Percentiles rank a stretch among this genome's conserved stretches.
These are phyloP conservation scores for Ophiostoma angusticollis DNA, from an alignment of 2,329 filamentous ascomycete genomes.

Conservation along the genomic window DNA sequence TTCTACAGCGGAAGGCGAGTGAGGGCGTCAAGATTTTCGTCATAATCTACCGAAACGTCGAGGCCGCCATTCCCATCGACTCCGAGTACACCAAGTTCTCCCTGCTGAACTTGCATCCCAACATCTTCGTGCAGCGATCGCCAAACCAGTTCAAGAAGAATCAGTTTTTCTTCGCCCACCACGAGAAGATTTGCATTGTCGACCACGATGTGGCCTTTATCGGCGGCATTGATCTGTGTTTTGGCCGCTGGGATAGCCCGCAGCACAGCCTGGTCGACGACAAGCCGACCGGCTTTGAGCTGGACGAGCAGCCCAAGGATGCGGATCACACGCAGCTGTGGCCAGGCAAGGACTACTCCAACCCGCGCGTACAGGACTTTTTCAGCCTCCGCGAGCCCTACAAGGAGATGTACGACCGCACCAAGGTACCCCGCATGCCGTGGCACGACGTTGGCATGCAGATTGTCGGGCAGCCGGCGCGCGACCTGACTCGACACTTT, in stretches of 20 bases:
- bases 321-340: slow-evolving; percentile 91
- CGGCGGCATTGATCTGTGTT: slow-evolving; percentile 91
- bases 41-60: slow-evolving; percentile 95
- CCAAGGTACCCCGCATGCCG: slow-evolving; percentile 81
- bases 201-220: slow-evolving; percentile 94
- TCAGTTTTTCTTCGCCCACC: slow-evolving; percentile 98
- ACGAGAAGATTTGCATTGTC: slow-evolving; percentile 95
- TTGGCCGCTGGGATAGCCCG: slow-evolving; percentile 93
- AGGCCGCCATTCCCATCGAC: slow-evolving; percentile 92
- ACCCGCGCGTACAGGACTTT: slow-evolving; percentile 90
- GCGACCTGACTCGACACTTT: slow-evolving; percentile 89
- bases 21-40: slow-evolving; percentile 97
- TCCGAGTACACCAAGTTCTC: slow-evolving; percentile 98
- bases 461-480: slow-evolving; percentile 86
- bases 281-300: slow-evolving; percentile 88
- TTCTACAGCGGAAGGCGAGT: slow-evolving; percentile 84
- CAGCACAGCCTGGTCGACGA: slow-evolving; percentile 86
- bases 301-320: slow-evolving; percentile 64
- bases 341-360: slow-evolving; percentile 97
- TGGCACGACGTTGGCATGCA: slow-evolving; percentile 99
- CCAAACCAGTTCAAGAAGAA: slow-evolving; percentile 98
- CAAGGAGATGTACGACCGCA: slow-evolving; percentile 96
- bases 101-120: slow-evolving; percentile 85
- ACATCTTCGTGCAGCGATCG: slow-evolving; percentile 90
- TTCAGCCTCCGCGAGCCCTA: slow-evolving; percentile 87